phyloP scores from a whole-genome alignment of 2,329 filamentous ascomycete genomes.

The Penicillium italicum region DNA sequence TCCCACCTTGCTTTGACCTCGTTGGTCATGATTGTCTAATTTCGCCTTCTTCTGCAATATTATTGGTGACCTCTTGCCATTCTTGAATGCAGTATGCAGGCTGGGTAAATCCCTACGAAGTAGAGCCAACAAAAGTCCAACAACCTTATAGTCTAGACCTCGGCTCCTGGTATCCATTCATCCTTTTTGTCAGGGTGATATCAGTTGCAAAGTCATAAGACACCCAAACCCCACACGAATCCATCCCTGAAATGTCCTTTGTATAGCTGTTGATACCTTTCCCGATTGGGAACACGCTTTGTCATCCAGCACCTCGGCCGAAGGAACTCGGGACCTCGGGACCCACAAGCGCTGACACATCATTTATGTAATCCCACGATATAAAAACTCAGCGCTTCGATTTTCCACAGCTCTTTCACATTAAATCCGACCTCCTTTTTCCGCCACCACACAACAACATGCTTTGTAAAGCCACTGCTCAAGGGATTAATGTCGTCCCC shows the following conservation, averaged over 20 bases:
- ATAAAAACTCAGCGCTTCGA: conserved; percentile 8
- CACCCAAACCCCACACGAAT: background rate
- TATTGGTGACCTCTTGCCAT: background rate
- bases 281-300: background rate
- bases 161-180: too few relatives aligned
- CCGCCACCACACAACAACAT: background rate
- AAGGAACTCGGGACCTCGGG: too few relatives aligned
- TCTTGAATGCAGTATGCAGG: background rate
- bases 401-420: background rate
- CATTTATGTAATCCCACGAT: background rate
- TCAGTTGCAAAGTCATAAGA: too few relatives aligned
- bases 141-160: background rate
- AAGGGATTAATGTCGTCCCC: conserved; percentile 11
- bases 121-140: background rate
- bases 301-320: too few relatives aligned
- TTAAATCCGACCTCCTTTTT: background rate
- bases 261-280: background rate
- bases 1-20: background rate
- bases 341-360: background rate
- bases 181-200: too few relatives aligned
- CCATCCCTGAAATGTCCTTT: background rate
- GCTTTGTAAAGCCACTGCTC: background rate
- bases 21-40: background rate
- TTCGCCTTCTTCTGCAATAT: background rate
- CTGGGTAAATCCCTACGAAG: too few relatives aligned